Base-by-base conservation (phyloP, 2,329 filamentous ascomycete species). In the Amauroascus niger region DNA sequence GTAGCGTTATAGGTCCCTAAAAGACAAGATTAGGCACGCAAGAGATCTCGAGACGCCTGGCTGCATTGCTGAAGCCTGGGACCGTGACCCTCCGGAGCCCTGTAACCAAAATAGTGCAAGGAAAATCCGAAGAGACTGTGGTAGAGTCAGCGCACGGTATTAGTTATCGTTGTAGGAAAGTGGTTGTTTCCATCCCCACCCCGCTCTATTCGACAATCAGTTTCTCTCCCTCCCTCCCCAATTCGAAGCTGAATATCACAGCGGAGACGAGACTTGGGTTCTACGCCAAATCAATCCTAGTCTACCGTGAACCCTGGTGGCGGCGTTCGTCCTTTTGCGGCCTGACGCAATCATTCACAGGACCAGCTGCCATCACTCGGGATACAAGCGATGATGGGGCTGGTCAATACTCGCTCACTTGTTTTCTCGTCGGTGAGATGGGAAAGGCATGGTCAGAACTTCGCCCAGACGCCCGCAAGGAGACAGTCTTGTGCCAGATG, bases 161-260 rank as follows among this genome's bases (percentile, higher is more conserved):
- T 13, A 7, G n/a, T 20, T 50, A 50, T 33, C 26, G 7, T 18
- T 40, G 35, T 16, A 41, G 18, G 6, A 50, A 50, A 22, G 37
- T 50, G 16, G 28, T 50, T 7, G 26, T 50, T 13, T 40, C 48
- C 3, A 50, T 50, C 14, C 48, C 48, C 20, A 41, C 48, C 5
- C 48, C 48, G n/a, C 48, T 50, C 20, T 43, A 50, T 43, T 41
- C 48, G 22, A 67, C 71, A 6, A 70, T 81, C 22, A 64, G 62
- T 2, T 77, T 80, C 61, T 61, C 66, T 0, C 78, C 78, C 0
- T 53, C 62, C 0, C 61, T 73, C 4, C 69, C 71, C 0, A 13
- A 37, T 0, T 49, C 49, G 3, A 69, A 71, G 47, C 46, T 56
- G 18, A 54, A 52, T 0, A 52, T 71, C 14, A 59, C 61, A 1